Evolutionary conservation across 352 stramenopile species (phyloP).

Genomic region (Globisporangium spinosum): DNA sequence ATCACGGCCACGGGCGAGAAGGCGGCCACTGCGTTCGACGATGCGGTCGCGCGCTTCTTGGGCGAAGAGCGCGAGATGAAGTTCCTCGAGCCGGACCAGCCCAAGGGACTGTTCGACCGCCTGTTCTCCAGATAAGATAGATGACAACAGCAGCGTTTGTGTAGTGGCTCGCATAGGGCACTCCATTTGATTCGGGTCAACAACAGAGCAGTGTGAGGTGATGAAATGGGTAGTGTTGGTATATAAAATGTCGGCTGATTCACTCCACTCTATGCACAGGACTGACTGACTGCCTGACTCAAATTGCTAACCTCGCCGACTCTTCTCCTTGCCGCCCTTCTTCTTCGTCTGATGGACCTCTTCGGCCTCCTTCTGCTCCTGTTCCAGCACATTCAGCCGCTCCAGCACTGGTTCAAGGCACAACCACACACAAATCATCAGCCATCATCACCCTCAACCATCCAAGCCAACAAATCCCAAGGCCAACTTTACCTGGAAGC

Average conservation of each 20-base stretch:
- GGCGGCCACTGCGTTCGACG: conserved; percentile 79
- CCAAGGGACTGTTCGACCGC: conserved; percentile 75
- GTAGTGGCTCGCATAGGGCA: not conserved
- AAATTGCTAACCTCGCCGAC: conserved; percentile 42
- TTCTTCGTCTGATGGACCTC: conserved; percentile 76
- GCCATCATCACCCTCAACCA: conserved; percentile 13
- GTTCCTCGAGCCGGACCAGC: conserved; percentile 82
- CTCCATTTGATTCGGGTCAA: not conserved
- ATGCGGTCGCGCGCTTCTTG: conserved; percentile 89
- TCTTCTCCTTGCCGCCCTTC: conserved; percentile 71
- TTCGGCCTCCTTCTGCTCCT: conserved; percentile 76
- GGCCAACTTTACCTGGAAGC: conserved; percentile 43
- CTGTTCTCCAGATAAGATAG: conserved; percentile 50
- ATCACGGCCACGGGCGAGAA: conserved; percentile 75
- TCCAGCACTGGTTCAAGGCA: conserved; percentile 45
- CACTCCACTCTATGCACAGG: not conserved
- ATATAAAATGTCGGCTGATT: conserved; percentile 11
- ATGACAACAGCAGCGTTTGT: not conserved
- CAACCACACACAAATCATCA: conserved; percentile 14
- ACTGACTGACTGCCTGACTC: conserved; percentile 24
- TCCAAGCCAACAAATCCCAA: not conserved
- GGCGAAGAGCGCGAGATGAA: conserved; percentile 84
- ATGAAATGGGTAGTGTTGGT: conserved; percentile 2
- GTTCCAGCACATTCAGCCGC: conserved; percentile 72
- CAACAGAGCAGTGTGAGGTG: not conserved